Evolutionary conservation across 169 alveolate species (phyloP).

Genomic region (Eimeria praecox): DNA sequence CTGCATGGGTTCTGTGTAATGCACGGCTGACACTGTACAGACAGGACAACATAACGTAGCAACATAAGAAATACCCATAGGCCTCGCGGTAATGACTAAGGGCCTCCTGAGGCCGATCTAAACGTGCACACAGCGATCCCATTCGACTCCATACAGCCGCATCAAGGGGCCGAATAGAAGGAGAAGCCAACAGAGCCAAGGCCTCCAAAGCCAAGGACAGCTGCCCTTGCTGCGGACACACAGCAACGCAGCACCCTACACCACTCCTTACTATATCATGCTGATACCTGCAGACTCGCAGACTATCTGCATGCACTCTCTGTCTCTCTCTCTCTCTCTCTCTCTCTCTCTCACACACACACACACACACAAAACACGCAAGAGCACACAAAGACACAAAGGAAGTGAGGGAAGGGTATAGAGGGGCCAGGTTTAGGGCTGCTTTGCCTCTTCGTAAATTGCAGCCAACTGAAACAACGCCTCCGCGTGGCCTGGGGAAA

Average conservation of each 20-base stretch:
- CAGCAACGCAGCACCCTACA: background rate
- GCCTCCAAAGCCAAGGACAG: conserved; percentile 37
- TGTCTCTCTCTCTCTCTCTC: too few relatives aligned
- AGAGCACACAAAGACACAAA: background rate
- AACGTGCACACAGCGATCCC: conserved; percentile 57
- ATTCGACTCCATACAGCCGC: conserved; percentile 41
- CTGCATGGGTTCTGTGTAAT: background rate
- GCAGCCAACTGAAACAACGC: conserved; percentile 71
- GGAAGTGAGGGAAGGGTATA: background rate
- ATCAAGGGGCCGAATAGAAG: conserved; percentile 48
- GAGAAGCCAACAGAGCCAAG: conserved; percentile 65
- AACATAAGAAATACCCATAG: background rate
- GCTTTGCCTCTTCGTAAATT: conserved; percentile 37
- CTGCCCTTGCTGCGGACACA: background rate
- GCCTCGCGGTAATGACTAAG: conserved; percentile 66
- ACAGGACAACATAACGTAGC: background rate
- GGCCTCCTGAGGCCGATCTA: conserved; percentile 53
- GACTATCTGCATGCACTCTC: too few relatives aligned
- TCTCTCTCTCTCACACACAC: too few relatives aligned
- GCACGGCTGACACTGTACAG: background rate
- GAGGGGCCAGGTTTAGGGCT: background rate
- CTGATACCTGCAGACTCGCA: too few relatives aligned
- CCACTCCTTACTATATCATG: too few relatives aligned
- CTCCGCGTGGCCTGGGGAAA: conserved; percentile 80
- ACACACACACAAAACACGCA: background rate